Evolutionary conservation across 306 rosid genomes (phyloP).

Genomic region (Echinosophora koreensis): DNA sequence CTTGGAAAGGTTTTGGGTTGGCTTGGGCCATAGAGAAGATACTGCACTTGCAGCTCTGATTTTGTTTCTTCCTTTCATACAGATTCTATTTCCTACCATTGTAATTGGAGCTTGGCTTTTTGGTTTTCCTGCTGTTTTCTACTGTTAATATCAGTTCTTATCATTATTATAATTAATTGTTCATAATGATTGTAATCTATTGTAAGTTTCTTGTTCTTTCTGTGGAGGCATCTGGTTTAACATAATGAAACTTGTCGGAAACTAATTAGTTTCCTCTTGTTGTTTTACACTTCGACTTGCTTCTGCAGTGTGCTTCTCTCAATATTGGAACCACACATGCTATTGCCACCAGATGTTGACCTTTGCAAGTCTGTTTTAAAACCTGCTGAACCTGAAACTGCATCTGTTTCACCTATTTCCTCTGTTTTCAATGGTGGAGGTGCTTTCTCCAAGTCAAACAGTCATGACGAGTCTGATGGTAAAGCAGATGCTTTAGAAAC

Average conservation of each 20-base stretch:
- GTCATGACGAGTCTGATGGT: constrained; percentile 73
- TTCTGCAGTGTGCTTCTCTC: constrained; percentile 85
- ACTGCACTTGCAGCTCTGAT: background rate
- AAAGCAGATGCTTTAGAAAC: constrained; percentile 69
- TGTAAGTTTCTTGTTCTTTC: constrained; percentile 23
- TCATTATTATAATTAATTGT: constrained; percentile 17
- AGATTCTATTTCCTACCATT: background rate
- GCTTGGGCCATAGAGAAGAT: background rate
- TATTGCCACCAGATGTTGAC: constrained; percentile 88
- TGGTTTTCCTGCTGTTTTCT: background rate
- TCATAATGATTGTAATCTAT: constrained; percentile 24
- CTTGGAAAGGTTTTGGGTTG: background rate
- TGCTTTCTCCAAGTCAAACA: constrained; percentile 59
- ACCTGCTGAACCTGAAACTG: constrained; percentile 61
- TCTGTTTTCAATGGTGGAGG: constrained; percentile 57
- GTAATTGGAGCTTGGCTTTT: background rate
- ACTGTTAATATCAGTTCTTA: background rate
- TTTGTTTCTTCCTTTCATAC: background rate
- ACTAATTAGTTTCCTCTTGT: constrained; percentile 24
- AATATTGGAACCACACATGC: constrained; percentile 90
- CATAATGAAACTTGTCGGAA: constrained; percentile 24
- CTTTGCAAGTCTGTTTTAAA: constrained; percentile 61
- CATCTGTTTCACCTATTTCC: constrained; percentile 55
- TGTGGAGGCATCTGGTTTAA: constrained; percentile 24
- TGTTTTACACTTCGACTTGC: constrained; percentile 39